Conservation (phyloP, 495 filamentous ascomycete genomes). For the Aspergillus sclerotiicarbonarius region DNA sequence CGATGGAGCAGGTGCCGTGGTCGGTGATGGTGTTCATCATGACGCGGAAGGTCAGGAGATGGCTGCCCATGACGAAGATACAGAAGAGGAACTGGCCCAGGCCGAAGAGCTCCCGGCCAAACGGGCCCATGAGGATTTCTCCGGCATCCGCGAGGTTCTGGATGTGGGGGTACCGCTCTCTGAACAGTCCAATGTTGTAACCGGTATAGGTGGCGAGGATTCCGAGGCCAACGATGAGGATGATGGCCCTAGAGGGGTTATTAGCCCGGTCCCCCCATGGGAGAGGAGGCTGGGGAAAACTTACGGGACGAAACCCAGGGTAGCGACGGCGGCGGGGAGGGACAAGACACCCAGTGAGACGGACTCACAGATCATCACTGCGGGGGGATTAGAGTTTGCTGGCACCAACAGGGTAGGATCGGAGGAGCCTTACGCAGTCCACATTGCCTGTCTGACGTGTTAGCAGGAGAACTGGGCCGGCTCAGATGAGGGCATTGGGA, state of each 20-base stretch:
- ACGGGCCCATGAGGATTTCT: conserved; percentile 3
- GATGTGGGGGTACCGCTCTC: conserved; percentile 51
- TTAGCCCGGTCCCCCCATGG: neutral
- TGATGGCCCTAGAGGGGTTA: conserved; percentile 35
- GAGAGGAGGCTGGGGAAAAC: neutral
- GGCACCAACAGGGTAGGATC: neutral
- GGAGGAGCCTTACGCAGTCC: conserved; percentile 24
- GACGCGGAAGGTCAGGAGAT: conserved; percentile 4
- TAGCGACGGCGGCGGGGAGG: conserved; percentile 58
- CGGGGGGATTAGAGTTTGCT: conserved; percentile 3
- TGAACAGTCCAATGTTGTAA: conserved; percentile 65
- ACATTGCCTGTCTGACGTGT: conserved; percentile 28
- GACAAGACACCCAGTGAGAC: conserved; percentile 65
- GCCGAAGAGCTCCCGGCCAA: conserved; percentile 2
- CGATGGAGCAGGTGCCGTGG: conserved; percentile 3
- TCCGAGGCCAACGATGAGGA: conserved; percentile 66
- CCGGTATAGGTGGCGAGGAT: conserved; percentile 71
- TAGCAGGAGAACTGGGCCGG: neutral
- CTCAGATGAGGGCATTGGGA: neutral
- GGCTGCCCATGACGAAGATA: conserved; percentile 7
- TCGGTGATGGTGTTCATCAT: conserved; percentile 8
- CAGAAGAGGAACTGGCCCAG: conserved; percentile 8
- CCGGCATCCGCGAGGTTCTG: conserved; percentile 7
- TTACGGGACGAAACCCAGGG: conserved; percentile 56
- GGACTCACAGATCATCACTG: conserved; percentile 64